Evolutionary conservation across 2,329 filamentous ascomycete genomes (phyloP), one percentile per base, ranked within the genome.

Genomic region (Aspergillus spinulosporus): DNA sequence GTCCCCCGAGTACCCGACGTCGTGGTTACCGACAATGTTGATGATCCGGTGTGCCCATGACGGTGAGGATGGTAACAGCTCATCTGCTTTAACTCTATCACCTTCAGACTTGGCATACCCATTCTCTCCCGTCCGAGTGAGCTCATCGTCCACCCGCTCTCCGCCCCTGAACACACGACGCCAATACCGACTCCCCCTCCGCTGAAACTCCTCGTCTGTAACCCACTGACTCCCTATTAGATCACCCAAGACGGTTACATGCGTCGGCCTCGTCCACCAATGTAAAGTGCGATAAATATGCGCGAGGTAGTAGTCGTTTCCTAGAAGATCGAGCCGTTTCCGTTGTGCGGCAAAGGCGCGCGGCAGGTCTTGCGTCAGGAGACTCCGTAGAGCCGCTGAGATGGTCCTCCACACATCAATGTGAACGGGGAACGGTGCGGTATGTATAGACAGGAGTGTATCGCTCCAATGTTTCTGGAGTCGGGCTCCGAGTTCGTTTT

Each of bases 161-260:
- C 83, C 84, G 4, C 86, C 85, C n/a, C 74, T 79, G 71, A 97
- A 92, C 2, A 94, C 88, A 4, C 87, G 81, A 57, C 85, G 80
- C 93, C 93, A 97, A 76, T 88, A 97, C 39, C 93, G 80, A 64
- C 77, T 74, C 12, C 86, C 88, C 39, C 94, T 84, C 59, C 79
- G 78, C 59, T 84, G 82, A 69, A 99, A 99, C 74, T 99, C 94
- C 31, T 82, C 83, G 69, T 96, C 87, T 49, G 83, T 83, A 59
- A 99, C 89, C 94, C 94, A 99, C 73, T 99, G 94, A 67, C 92
- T 96, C 7, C 94, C 94, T 7, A 99, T 78, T 57, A 99, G 78
- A 71, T 99, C 94, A 2, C 94, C 94, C 3, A 99, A 80, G 0
- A 97, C 92, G 0, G 89, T 86, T 15, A 94, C 85, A 71, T 99